Evolutionary conservation across 208 protist species (phyloP).

Genomic region (Trypanosoma caninum): DNA sequence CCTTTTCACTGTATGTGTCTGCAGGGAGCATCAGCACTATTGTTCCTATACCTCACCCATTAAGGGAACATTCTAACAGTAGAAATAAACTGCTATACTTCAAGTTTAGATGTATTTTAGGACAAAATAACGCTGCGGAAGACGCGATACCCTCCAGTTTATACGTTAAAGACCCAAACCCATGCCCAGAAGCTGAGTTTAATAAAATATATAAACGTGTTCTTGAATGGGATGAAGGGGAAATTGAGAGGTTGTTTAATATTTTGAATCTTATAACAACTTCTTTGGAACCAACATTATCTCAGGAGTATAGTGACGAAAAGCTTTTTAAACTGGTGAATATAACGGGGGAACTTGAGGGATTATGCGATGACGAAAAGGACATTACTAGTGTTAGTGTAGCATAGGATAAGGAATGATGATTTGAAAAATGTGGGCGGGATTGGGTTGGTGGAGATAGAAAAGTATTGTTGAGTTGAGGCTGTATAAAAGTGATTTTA

Average conservation of each 20-base stretch:
- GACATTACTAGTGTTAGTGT: no score
- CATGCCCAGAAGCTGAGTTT: slow-evolving; percentile 27
- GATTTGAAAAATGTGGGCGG: no score
- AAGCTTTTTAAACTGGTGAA: neutral
- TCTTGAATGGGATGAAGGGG: slow-evolving; percentile 53
- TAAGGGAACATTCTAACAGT: slow-evolving; percentile 21
- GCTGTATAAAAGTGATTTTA: no score
- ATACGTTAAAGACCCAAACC: slow-evolving; percentile 26
- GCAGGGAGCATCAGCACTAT: slow-evolving; percentile 36
- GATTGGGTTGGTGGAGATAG: no score
- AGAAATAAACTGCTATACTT: neutral
- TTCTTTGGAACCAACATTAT: neutral
- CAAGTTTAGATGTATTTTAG: neutral
- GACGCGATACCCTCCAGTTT: neutral
- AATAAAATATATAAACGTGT: slow-evolving; percentile 28
- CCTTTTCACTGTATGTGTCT: slow-evolving; percentile 44
- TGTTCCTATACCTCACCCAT: slow-evolving; percentile 45
- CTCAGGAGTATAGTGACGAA: neutral
- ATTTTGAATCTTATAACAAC: neutral
- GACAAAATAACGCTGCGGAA: neutral
- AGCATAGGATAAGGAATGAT: no score
- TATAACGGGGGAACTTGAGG: slow-evolving; percentile 1
- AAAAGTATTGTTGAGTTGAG: no score
- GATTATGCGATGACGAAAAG: neutral
- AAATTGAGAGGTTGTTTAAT: slow-evolving; percentile 22